Conservation (phyloP, 192 early-diverging fungal species). For the Diversispora eburnea region DNA sequence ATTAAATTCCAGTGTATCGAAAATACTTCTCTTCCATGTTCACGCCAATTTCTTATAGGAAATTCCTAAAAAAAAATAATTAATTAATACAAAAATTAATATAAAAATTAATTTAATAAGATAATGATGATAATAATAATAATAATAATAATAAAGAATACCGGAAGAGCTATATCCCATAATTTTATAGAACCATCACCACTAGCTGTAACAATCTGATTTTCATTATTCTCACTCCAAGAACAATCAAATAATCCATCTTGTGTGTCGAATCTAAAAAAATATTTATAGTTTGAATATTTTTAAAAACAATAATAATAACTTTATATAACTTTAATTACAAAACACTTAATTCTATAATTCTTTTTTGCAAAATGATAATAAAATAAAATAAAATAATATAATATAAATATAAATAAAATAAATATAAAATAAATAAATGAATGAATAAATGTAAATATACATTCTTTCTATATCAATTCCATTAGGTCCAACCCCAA, state of each 20-base stretch:
- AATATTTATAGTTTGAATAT: not conserved
- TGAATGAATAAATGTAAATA: not conserved
- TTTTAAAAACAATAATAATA: too few relatives aligned
- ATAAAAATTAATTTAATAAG: constrained; percentile 14
- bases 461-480: constrained; percentile 61
- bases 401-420: too few relatives aligned
- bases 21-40: constrained; percentile 93
- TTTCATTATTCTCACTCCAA: constrained; percentile 96
- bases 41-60: constrained; percentile 87
- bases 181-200: constrained; percentile 96
- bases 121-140: not conserved
- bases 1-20: constrained; percentile 93
- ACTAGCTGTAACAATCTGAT: constrained; percentile 84
- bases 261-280: constrained; percentile 85
- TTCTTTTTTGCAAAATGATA: too few relatives aligned
- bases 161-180: constrained; percentile 83
- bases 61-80: constrained; percentile 62
- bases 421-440: too few relatives aligned
- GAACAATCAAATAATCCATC: constrained; percentile 93
- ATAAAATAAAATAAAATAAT: too few relatives aligned
- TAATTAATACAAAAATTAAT: constrained; percentile 1
- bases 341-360: too few relatives aligned
- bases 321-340: not conserved
- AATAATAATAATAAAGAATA: constrained; percentile 33
- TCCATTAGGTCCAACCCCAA: constrained; percentile 43